Evolutionary conservation across 2,329 filamentous ascomycete species (phyloP).

Genomic region (Aspergillus costaricaensis): DNA sequence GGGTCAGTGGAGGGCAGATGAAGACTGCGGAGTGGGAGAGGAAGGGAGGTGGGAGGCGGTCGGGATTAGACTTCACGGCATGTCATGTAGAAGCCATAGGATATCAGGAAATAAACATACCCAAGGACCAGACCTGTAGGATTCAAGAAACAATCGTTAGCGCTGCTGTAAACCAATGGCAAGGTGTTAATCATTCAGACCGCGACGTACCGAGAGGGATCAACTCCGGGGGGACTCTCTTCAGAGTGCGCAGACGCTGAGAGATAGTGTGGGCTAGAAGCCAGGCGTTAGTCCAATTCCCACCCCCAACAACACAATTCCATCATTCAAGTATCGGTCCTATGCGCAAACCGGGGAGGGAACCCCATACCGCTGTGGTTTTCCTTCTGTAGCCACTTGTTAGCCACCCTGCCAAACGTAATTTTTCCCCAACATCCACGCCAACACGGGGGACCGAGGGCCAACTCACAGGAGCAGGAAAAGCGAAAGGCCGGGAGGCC

Average conservation of each 20-base stretch:
- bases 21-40: conserved; percentile 19
- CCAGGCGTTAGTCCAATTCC: conserved; percentile 27
- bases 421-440: conserved; percentile 22
- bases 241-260: conserved; percentile 86
- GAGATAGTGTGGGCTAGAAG: conserved; percentile 87
- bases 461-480: conserved; percentile 70
- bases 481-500: conserved; percentile 47
- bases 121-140: conserved; percentile 76
- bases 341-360: conserved; percentile 12
- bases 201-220: conserved; percentile 78
- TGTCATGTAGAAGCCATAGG: conserved; percentile 11
- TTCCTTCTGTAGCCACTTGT: conserved; percentile 58
- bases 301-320: neutral
- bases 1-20: conserved; percentile 21
- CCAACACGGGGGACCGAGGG: conserved; percentile 11
- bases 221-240: conserved; percentile 90
- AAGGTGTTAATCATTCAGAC: conserved; percentile 2
- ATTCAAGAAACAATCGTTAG: conserved; percentile 29
- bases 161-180: conserved; percentile 5
- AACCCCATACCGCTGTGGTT: conserved; percentile 60
- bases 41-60: conserved; percentile 8
- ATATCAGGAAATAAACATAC: conserved; percentile 55
- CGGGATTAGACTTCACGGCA: conserved; percentile 9
- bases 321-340: conserved; percentile 8
- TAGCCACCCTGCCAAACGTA: conserved; percentile 37